Evolutionary conservation across 2,329 filamentous ascomycete genomes (phyloP), one percentile per base, ranked within the genome.

Genomic region (Penicillium janthinellum): DNA sequence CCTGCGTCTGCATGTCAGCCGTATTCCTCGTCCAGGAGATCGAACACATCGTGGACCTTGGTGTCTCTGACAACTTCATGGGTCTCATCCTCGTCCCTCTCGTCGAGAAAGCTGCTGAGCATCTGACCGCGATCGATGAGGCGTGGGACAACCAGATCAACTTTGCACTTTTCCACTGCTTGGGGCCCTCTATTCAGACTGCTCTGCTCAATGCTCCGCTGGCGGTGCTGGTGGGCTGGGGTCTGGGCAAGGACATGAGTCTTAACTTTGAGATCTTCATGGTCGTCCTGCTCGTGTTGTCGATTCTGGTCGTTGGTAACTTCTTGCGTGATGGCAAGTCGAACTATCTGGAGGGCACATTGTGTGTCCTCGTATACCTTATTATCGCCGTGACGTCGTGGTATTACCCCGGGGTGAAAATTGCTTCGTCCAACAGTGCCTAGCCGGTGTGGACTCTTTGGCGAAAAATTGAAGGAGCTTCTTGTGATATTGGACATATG

Each of bases 221-320:
- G 4, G 88, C 91, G 7, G 87, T 96, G 37, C 82, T 96, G 39
- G 89, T 96, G 51, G 91, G 89, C 47, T 97, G 93, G 92, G 88
- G 90, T 22, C 77, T 92, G 38, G 77, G 78, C 58, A 87, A 87
- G 67, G 71, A 81, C 5, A 91, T 97, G 85, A 87, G 90, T 63
- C 81, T 96, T 54, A 88, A 92, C 72, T 96, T 96, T 73, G 90
- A 95, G 67, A 82, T 92, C 14, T 96, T 96, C 80, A 91, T 96
- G 78, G 84, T 96, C 20, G 85, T 90, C 58, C 83, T 96, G 64
- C 81, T 97, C 8, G 86, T 97, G 58, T 82, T 97, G 25, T 86
- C 91, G 31, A 94, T 96, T 68, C 81, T 97, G 44, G 91, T 92
- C 0, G 90, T 96, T 39, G 92, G 92, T 1, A 91, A 92, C 62